phyloP scores from a whole-genome alignment of 371 early-diverging fungal genomes.

The Batkoa obscura region DNA sequence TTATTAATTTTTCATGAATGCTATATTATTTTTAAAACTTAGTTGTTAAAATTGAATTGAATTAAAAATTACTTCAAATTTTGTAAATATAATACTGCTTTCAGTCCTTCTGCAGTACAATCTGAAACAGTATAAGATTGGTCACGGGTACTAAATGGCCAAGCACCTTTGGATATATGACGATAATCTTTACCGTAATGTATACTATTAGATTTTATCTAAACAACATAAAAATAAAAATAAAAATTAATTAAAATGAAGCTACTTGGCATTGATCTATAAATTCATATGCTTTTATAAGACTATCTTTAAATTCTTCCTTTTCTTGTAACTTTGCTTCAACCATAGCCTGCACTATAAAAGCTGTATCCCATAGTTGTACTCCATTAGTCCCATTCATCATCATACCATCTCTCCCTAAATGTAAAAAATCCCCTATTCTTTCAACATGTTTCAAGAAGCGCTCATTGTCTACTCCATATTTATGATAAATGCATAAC shows the following conservation, averaged over 20 bases:
- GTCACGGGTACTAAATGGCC: constrained; percentile 89
- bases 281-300: constrained; percentile 56
- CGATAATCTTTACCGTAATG: constrained; percentile 52
- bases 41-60: not conserved
- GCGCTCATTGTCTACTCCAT: constrained; percentile 63
- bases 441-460: constrained; percentile 58
- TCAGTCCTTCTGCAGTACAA: constrained; percentile 90
- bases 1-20: constrained; percentile 20
- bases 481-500: constrained; percentile 60
- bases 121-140: constrained; percentile 92
- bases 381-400: constrained; percentile 95
- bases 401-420: constrained; percentile 80
- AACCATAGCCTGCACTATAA: constrained; percentile 60
- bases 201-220: constrained; percentile 53
- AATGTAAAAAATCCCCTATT: constrained; percentile 72
- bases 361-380: constrained; percentile 92
- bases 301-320: constrained; percentile 37
- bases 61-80: constrained; percentile 17
- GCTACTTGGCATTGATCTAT: constrained; percentile 61
- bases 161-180: constrained; percentile 73
- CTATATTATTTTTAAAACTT: constrained; percentile 2
- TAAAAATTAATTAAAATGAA: not conserved
- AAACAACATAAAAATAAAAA: not conserved
- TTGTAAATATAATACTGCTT: constrained; percentile 61
- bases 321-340: constrained; percentile 31